Evolutionary conservation across 1,139 yeast species (phyloP), one percentile per base, ranked within the genome.

Genomic region (Geotrichum phurueaensis): DNA sequence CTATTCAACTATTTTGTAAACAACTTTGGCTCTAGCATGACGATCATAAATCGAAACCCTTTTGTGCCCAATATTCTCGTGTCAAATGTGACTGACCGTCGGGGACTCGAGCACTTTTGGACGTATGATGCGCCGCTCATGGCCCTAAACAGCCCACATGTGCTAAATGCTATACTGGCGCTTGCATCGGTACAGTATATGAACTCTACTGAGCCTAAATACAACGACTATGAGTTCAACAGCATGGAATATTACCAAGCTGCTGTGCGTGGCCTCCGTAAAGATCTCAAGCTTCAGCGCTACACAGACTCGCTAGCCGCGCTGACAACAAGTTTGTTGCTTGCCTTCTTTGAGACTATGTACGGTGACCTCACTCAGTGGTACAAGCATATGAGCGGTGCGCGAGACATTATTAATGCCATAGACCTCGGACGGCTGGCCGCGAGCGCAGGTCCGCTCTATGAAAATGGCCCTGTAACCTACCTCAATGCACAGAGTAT

Each of bases 371-470:
- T 62, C 31, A 58, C 52, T 10, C 54, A 57, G 43, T 62, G 64
- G 64, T 58, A 47, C 36, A 31, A 53, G 20, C 64, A 62, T 52
- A 60, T 61, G 60, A 53, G 49, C 15, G 64, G 64, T 9, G 64
- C 64, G 7, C 54, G 57, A 22, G 63, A 60, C 43, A 56, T 62
- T 12, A 57, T 60, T 7, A 22, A 50, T 12, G 50, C 54, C 23
- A 31, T 58, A 10, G 51, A 58, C 25, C n/a, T 58, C 13, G 59
- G 59, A 9, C 29, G 23, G 7, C 20, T 52, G 9, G 56, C 55
- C 13, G 53, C 47, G 5, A 43, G 56, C n/a, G 59, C 59, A 10
- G 25, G 13, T 20, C 18, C 25, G 13, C 18, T 58, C 18, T 49
- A 53, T 39, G 54, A 25, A 12, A n/a, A 33, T 18, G 54, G 51